Evolutionary conservation across 441 rosid genomes (phyloP).

Genomic region (Gossypium davidsonii): DNA sequence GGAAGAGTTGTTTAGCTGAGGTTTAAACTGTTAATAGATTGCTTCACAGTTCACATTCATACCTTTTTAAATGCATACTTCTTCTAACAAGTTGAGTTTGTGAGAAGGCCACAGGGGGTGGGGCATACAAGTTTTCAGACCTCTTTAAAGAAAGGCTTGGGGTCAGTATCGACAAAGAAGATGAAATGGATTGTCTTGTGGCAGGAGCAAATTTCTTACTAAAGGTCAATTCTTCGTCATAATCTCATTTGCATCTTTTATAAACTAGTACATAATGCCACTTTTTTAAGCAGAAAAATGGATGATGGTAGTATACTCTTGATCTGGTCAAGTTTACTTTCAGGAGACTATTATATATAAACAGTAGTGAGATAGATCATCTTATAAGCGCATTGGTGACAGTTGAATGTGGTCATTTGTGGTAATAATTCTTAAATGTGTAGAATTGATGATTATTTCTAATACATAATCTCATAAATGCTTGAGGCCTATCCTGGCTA

Average conservation of each 20-base stretch:
- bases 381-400: not conserved
- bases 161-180: constrained; percentile 93
- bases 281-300: not conserved
- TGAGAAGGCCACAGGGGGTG: constrained; percentile 98
- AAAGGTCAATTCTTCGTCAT: constrained; percentile 42
- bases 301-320: not conserved
- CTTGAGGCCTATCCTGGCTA: not conserved
- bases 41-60: not conserved
- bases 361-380: not conserved
- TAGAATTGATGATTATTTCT: not conserved
- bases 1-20: not conserved
- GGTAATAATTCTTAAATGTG: not conserved
- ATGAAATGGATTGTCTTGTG: constrained; percentile 97
- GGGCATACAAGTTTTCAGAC: constrained; percentile 90
- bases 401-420: not conserved
- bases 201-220: constrained; percentile 97
- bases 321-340: not conserved
- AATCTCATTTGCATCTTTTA: not conserved
- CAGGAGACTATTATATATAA: too few species aligned
- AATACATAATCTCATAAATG: not conserved
- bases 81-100: constrained; percentile 28
- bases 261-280: not conserved
- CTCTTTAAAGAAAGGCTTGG: constrained; percentile 94
- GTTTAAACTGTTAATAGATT: not conserved
- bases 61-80: constrained; percentile 5